Evolutionary conservation across 805 yeast genomes (phyloP).

Genomic region (Ogataea zsoltii): DNA sequence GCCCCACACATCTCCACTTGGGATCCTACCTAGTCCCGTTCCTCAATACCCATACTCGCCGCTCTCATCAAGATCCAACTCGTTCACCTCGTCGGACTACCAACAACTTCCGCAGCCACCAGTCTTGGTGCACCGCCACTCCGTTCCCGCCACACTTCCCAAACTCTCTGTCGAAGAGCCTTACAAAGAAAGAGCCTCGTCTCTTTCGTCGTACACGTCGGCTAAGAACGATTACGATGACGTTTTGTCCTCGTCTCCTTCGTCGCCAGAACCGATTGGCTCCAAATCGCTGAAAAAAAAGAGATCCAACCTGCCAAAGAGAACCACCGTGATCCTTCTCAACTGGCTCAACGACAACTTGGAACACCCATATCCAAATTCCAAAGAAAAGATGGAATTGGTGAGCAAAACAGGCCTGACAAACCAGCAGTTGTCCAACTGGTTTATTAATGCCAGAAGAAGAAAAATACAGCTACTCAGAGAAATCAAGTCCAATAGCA

Average conservation of each 20-base stretch:
- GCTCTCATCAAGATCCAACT: constrained; percentile 25
- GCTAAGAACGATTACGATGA: constrained; percentile 15
- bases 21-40: constrained; percentile 19
- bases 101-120: constrained; percentile 9
- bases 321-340: constrained; percentile 52
- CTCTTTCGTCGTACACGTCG: constrained; percentile 1
- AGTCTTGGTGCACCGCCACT: constrained; percentile 3
- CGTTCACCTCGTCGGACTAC: constrained; percentile 20
- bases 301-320: constrained; percentile 60
- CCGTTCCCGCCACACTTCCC: constrained; percentile 1
- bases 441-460: constrained; percentile 65
- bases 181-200: constrained; percentile 1
- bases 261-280: constrained; percentile 15
- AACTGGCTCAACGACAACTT: constrained; percentile 58
- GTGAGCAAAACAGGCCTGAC: constrained; percentile 56
- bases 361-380: constrained; percentile 61
- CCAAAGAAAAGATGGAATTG: constrained; percentile 55
- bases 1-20: neutral
- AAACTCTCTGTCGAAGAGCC: constrained; percentile 3
- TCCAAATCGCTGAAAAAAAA: constrained; percentile 28
- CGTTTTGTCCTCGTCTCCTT: constrained; percentile 10
- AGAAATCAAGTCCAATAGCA: constrained; percentile 35
- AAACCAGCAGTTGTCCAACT: constrained; percentile 58
- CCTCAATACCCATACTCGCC: constrained; percentile 24
- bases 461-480: constrained; percentile 53